Base-by-base conservation (phyloP, 148 eudicot genomes). In the Suaeda aralocaspica region DNA sequence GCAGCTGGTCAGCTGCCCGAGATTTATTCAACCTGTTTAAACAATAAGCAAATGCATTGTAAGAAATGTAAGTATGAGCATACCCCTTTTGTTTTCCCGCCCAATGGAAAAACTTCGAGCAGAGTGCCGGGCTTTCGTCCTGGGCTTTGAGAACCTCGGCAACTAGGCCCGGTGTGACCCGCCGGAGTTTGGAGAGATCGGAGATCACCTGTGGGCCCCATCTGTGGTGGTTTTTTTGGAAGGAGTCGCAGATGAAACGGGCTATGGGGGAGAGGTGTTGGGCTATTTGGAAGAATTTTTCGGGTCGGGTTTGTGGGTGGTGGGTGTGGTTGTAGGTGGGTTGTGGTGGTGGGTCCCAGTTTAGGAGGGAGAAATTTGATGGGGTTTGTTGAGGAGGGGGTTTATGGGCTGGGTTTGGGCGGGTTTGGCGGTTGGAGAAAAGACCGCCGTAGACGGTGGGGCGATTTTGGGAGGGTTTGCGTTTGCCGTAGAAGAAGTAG, bases 81-180 rank as follows among this genome's bases (percentile, higher is more conserved):
- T 84, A 93, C 9, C 98, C 96, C 78, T 90, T 93, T 71, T 93
- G 98, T 79, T 90, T 90, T 79, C 98, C 96, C 69, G 98, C 96
- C 98, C 98, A 93, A 64, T 88, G 87, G 60, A 93, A 93, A 82
- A 93, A 88, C 86, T 85, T 90, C 53, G 98, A 80, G 11, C 89
- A 79, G 25, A 85, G 22, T 36, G 70, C 59, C 0, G 92, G 91
- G 64, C n/a, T n/a, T n/a, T 93, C 96, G n/a, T 69, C 68, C 68
- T 80, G 83, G 2, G 84, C 85, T 74, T 88, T 90, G 3, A 93
- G 85, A 1, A 93, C 95, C 83, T 93, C 96, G 0, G 92, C 82
- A 42, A 93, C 98, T 12, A 88, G 66, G 52, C 79, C 80, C 5
- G 98, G 96, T 31, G 87, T 84, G 3, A 93, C 92, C 18, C 98